Conservation (phyloP, 768 basidiomycete species). For the Podaxis sp. region DNA sequence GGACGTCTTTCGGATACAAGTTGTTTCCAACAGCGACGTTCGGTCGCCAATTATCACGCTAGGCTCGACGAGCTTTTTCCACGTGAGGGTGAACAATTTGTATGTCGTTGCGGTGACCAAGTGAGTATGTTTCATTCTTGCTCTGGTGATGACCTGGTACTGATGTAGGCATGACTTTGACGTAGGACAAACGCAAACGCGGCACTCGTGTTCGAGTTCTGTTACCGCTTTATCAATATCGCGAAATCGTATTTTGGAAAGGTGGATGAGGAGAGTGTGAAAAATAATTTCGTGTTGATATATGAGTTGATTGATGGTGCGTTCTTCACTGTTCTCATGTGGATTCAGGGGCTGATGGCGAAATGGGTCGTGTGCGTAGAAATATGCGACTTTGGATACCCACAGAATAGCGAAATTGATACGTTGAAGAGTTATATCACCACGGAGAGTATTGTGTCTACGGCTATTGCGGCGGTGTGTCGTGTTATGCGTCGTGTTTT, state of each 20-base stretch:
- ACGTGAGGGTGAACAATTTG: constrained; percentile 92
- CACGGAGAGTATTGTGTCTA: constrained; percentile 90
- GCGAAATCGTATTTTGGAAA: constrained; percentile 97
- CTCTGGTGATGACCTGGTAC: constrained; percentile 2
- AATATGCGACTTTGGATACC: constrained; percentile 98
- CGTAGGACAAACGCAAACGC: constrained; percentile 93
- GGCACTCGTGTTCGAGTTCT: constrained; percentile 96
- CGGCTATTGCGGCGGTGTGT: constrained; percentile 79
- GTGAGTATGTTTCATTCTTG: constrained; percentile 41
- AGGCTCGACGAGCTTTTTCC: constrained; percentile 98
- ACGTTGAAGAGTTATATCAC: constrained; percentile 98
- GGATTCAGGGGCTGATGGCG: not conserved
- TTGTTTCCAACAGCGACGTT: constrained; percentile 96
- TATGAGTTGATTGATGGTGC: constrained; percentile 97
- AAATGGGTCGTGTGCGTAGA: constrained; percentile 40
- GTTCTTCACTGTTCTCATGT: constrained; percentile 21
- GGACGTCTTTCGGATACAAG: constrained; percentile 98
- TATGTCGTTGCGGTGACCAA: constrained; percentile 97
- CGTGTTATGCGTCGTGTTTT: not conserved
- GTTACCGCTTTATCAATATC: constrained; percentile 94
- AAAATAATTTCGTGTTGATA: constrained; percentile 98
- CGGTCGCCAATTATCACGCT: constrained; percentile 97
- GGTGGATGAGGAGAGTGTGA: constrained; percentile 95
- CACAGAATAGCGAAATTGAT: constrained; percentile 98
- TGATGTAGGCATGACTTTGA: not conserved